Base-by-base conservation (phyloP, 2,329 filamentous ascomycete genomes). In the Colletotrichum siamense region DNA sequence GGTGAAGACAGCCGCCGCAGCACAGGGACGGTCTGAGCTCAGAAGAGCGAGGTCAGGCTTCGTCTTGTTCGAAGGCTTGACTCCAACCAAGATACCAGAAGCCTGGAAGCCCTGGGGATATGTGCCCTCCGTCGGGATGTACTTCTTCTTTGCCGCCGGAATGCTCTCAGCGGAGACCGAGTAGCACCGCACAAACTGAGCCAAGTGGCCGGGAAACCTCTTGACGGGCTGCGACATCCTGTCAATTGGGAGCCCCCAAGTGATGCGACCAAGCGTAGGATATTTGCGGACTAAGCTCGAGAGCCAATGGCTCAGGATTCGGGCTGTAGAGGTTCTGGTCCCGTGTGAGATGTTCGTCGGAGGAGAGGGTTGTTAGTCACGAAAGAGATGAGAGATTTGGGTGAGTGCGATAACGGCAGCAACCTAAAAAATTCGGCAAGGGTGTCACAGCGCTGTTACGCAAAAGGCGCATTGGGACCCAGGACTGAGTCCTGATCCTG, bases 1-100 rank as follows among this genome's bases (percentile, higher is more conserved):
- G 71, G 97, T 99, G 87, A 99, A 98, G 62, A 99, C 96, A 8
- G 96, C 97, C 1, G 96, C 95, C 12, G 94, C 96, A 8, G 95
- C 91, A 85, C 96, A 98, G 71, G 96, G 95, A 69, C 90, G 90
- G 81, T 98, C 95, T 8, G 97, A 99, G 22, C 94, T 93, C 78
- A 99, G 91, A 79, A 99, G 90, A 44, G 96, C 95, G 66, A 99
- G 91, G 84, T 99, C 97, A 36, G 96, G 96, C 85, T 96, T 96
- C 78, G 92, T 94, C 67, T 95, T 98, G 87, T 99, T 99, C 79
- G 93, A 93, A 16, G 96, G 92, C 88, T 99, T 99, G 80, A 99
- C 96, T 69, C 97, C 96, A 52, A 98, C 96, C 82, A 98, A 93
- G 67, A 95, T 95, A 78, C 95, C 96, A 15, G 95, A 95, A 34